Base-by-base conservation (phyloP, 78 protist species). In the Cavenderia fasciculata region DNA sequence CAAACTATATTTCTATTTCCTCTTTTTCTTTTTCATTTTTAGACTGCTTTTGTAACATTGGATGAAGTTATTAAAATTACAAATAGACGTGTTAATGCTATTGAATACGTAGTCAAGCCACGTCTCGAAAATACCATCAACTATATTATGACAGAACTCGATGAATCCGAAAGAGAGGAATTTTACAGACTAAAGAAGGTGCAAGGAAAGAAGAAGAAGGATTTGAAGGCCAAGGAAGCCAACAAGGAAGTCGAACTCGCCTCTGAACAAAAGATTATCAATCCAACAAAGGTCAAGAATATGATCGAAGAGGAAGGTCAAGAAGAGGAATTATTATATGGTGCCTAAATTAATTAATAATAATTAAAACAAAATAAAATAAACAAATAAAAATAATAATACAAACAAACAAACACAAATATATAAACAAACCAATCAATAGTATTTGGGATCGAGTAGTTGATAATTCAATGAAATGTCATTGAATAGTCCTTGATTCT, bases 71-170 rank as follows among this genome's bases (percentile, higher is more conserved):
- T 98, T 94, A 98, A 98, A 82, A 75, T 97, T 73, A 98, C 99
- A 29, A 98, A 97, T 85, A 96, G 99, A 25, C 96, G 99, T 29
- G 99, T 99, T 29, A 99, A 99, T 56, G 99, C 99, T 16, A 91
- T 99, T 52, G 99, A 99, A 93, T 90, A 94, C 74, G 99, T 98
- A 27, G 98, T 98, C 59, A 95, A 96, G 59, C 99, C 99, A 31
- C 68, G 93, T 2, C 78, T 97, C 18, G 94, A 95, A 75, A 94
- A 89, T 59, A 98, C 99, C 10, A 75, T 98, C 41, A 40, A 44
- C 14, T 98, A 97, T 87, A 97, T 99, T 72, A 51, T 49, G 47
- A 57, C 91, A 2, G 99, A 98, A 93, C 94, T 99, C 41, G 99
- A 99, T 61, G 99, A 99, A 96, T 29, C 61, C 31, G 94, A 90